These are phyloP conservation scores for Leptographium galeiforme DNA, from an alignment of 2,329 filamentous ascomycete genomes.

Conservation along the genomic window DNA sequence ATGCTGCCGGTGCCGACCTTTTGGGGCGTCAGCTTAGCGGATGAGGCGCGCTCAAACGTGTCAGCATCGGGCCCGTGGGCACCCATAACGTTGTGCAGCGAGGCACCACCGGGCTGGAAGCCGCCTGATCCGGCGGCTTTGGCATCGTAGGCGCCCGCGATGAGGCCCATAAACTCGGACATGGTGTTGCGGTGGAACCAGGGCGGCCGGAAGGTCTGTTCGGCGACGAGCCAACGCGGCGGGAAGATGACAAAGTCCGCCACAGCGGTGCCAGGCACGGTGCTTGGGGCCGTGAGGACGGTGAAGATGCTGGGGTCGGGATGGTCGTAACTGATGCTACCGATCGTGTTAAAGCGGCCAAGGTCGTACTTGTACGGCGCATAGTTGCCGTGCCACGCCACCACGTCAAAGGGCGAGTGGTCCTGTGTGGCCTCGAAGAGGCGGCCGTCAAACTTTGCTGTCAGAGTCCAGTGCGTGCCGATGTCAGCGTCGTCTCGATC, in stretches of 20 bases:
- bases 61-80: constrained; percentile 47
- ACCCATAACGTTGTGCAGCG: constrained; percentile 57
- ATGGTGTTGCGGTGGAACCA: constrained; percentile 60
- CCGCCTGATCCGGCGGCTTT: constrained; percentile 35
- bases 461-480: constrained; percentile 31
- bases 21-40: constrained; percentile 34
- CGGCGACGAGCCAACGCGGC: constrained; percentile 54
- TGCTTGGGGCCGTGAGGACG: constrained; percentile 43
- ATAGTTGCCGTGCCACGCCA: constrained; percentile 69
- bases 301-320: constrained; percentile 68
- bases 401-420: constrained; percentile 62
- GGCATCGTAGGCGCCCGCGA: constrained; percentile 45
- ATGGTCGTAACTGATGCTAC: constrained; percentile 60
- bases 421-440: constrained; percentile 52
- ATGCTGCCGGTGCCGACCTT: constrained; percentile 47
- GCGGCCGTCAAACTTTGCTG: constrained; percentile 52
- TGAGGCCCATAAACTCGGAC: constrained; percentile 50
- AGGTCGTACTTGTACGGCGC: constrained; percentile 74
- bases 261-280: constrained; percentile 42
- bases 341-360: constrained; percentile 62
- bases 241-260: constrained; percentile 63
- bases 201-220: constrained; percentile 56
- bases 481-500: constrained; percentile 11
- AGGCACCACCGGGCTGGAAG: constrained; percentile 44
- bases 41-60: constrained; percentile 41